Percentiles rank a stretch among this genome's conserved stretches.
phyloP scores from a whole-genome alignment of 371 early-diverging fungal genomes.

The Zychaea mexicana region DNA sequence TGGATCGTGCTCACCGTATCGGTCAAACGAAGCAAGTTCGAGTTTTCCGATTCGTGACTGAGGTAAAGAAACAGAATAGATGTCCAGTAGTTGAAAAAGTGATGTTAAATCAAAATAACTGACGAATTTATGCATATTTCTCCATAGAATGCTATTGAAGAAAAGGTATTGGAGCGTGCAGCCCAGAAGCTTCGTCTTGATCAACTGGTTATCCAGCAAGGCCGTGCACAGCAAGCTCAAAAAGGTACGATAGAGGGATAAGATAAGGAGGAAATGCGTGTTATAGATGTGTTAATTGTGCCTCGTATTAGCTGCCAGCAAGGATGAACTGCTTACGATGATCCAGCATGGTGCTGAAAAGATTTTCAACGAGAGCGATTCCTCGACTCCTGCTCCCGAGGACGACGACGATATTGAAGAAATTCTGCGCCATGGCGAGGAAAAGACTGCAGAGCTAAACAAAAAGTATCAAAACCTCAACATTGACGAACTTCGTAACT shows the following conservation, averaged over 20 bases:
- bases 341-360: slow-evolving; percentile 96
- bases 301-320: slow-evolving; percentile 44
- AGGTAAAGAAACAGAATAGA: slow-evolving; percentile 38
- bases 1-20: slow-evolving; percentile 99
- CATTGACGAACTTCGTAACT: slow-evolving; percentile 87
- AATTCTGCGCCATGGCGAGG: slow-evolving; percentile 84
- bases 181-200: slow-evolving; percentile 97
- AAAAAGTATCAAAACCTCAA: slow-evolving; percentile 84
- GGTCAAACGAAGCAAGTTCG: slow-evolving; percentile 99
- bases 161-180: slow-evolving; percentile 95
- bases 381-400: slow-evolving; percentile 51
- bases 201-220: slow-evolving; percentile 97
- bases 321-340: slow-evolving; percentile 93
- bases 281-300: slow-evolving; percentile 1
- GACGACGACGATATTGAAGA: slow-evolving; percentile 89
- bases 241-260: slow-evolving; percentile 30
- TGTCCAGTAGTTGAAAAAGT: too few species aligned
- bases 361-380: slow-evolving; percentile 73
- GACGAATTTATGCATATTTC: neutral
- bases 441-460: slow-evolving; percentile 89
- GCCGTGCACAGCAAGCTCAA: slow-evolving; percentile 60
- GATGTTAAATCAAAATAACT: too few species aligned
- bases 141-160: slow-evolving; percentile 89
- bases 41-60: slow-evolving; percentile 98
- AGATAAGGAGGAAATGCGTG: neutral